phyloP scores from a whole-genome alignment of 2,329 filamentous ascomycete genomes.

The Sporothrix sp. region DNA sequence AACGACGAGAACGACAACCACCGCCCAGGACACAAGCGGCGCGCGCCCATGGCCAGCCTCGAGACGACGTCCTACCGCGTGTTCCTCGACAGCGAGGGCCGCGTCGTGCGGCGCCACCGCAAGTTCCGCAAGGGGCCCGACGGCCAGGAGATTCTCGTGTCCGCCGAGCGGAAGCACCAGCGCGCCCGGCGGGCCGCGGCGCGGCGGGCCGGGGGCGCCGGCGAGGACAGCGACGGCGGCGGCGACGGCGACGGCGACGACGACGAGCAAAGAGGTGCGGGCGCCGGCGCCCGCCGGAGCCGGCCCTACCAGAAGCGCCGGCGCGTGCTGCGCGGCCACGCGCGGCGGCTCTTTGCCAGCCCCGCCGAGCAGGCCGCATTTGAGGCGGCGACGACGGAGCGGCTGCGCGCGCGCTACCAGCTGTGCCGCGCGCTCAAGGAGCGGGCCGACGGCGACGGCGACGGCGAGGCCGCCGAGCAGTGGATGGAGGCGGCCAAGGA shows the following conservation, averaged over 20 bases:
- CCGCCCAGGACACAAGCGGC: too few species aligned
- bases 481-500: conserved; percentile 53
- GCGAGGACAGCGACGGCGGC: conserved; percentile 1
- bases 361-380: conserved; percentile 21
- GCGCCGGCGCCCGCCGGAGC: neutral
- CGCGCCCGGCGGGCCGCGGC: neutral
- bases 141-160: neutral
- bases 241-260: conserved; percentile 6
- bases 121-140: conserved; percentile 14
- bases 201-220: neutral
- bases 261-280: neutral
- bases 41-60: conserved; percentile 14
- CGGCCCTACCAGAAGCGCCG: conserved; percentile 8
- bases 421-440: conserved; percentile 33
- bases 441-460: conserved; percentile 25
- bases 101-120: conserved; percentile 17
- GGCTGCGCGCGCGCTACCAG: conserved; percentile 30
- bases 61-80: conserved; percentile 18
- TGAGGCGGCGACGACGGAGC: conserved; percentile 21
- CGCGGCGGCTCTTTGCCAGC: conserved; percentile 19
- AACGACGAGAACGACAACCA: too few species aligned
- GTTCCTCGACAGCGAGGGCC: conserved; percentile 17
- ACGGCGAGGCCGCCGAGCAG: conserved; percentile 33
- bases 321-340: conserved; percentile 10
- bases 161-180: conserved; percentile 22